Percentiles rank a stretch among this genome's conserved stretches.
These are phyloP conservation scores for Thielaviopsis punctulata DNA, from an alignment of 2,329 filamentous ascomycete genomes.

Conservation along the genomic window DNA sequence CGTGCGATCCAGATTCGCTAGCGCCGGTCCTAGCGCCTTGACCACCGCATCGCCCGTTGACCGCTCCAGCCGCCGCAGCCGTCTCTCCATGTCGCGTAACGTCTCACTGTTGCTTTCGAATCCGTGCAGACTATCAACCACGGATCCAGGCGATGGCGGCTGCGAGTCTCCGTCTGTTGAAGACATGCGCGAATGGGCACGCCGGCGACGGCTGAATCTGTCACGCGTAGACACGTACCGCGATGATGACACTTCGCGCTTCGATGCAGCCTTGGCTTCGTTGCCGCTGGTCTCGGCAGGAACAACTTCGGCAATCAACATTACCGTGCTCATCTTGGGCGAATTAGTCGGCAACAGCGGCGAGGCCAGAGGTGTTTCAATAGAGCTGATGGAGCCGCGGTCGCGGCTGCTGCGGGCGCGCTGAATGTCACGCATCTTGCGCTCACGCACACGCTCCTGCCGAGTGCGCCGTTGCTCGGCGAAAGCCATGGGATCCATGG, in stretches of 20 bases:
- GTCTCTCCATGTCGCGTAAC: slow-evolving; percentile 30
- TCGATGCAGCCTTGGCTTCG: slow-evolving; percentile 15
- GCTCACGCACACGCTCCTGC: slow-evolving; percentile 22
- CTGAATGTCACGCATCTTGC: slow-evolving; percentile 25
- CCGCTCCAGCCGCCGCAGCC: slow-evolving; percentile 28
- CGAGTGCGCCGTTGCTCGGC: slow-evolving; percentile 10
- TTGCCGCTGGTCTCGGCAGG: slow-evolving; percentile 15
- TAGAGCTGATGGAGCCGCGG: slow-evolving; percentile 7
- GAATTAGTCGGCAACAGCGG: background rate
- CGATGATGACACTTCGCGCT: slow-evolving; percentile 15
- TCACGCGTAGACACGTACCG: background rate
- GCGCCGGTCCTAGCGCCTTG: slow-evolving; percentile 26
- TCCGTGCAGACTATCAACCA: slow-evolving; percentile 13
- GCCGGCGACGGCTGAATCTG: slow-evolving; percentile 18
- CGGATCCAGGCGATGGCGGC: background rate
- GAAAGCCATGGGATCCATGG: background rate
- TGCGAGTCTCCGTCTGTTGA: background rate
- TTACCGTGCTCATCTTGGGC: slow-evolving; percentile 21
- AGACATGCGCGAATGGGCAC: slow-evolving; percentile 6
- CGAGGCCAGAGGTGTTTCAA: background rate
- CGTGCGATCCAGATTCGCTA: slow-evolving; percentile 26
- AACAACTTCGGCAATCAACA: slow-evolving; percentile 24
- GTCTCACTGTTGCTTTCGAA: slow-evolving; percentile 18
- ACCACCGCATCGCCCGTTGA: slow-evolving; percentile 28
- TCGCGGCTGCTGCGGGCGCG: slow-evolving; percentile 17